A percentile compares a stretch with the other conserved stretches of the same genome.
Conservation (phyloP, 345 rosid species). For the Arabidopsis suecica region DNA sequence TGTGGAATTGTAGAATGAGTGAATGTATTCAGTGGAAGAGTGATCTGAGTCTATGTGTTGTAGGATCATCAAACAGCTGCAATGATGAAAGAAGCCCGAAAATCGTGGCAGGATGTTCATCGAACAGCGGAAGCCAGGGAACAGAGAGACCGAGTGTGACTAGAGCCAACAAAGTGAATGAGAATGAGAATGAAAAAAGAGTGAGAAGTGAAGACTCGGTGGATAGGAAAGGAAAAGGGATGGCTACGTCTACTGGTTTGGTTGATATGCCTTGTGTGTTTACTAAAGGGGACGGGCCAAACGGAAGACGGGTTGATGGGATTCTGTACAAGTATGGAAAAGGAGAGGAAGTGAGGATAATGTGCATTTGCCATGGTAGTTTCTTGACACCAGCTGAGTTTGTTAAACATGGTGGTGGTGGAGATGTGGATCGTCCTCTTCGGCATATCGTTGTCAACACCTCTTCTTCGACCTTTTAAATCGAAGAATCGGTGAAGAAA, state of each 20-base stretch:
- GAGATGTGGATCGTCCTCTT: conserved; percentile 73
- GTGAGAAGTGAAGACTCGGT: conserved; percentile 39
- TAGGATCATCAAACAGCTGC: conserved; percentile 50
- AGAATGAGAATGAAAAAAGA: conserved; percentile 43
- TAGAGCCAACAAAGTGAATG: conserved; percentile 26
- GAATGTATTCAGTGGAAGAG: background rate
- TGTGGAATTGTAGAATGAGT: background rate
- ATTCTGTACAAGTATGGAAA: conserved; percentile 71
- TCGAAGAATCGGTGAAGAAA: conserved; percentile 14
- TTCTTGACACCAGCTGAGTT: conserved; percentile 80
- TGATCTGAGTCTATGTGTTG: background rate
- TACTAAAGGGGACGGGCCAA: conserved; percentile 74
- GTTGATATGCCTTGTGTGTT: conserved; percentile 82
- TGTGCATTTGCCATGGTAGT: conserved; percentile 85
- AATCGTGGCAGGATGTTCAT: conserved; percentile 30
- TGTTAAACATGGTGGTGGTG: conserved; percentile 82
- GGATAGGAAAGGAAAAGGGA: conserved; percentile 53
- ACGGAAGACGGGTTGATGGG: conserved; percentile 72
- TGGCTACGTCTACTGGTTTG: conserved; percentile 27
- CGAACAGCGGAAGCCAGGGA: conserved; percentile 41
- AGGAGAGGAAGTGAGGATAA: conserved; percentile 71
- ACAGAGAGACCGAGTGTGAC: conserved; percentile 26
- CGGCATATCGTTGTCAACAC: conserved; percentile 76
- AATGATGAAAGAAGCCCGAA: conserved; percentile 40
- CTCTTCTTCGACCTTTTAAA: conserved; percentile 47